Conservation (phyloP, 2,329 filamentous ascomycete genomes). For the Phaeosphaeria sp. region DNA sequence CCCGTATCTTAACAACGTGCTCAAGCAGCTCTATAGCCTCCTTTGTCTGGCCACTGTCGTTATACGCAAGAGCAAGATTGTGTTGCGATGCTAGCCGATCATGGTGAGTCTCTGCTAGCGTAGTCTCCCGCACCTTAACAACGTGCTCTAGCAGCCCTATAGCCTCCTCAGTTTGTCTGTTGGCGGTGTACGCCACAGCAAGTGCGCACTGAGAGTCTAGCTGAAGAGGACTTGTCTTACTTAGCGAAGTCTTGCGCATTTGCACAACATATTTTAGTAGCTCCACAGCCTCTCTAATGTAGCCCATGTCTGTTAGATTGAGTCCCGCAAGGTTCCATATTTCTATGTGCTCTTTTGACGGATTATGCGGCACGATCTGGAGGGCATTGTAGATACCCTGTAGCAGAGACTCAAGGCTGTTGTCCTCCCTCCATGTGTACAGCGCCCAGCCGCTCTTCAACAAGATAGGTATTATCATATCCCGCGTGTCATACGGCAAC, state of each 20-base stretch:
- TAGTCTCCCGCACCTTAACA: slow-evolving; percentile 2
- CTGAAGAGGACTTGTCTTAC: slow-evolving; percentile 7
- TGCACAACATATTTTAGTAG: not conserved
- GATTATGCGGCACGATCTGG: slow-evolving; percentile 6
- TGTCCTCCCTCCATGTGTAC: slow-evolving; percentile 9
- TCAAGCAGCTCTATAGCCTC: slow-evolving; percentile 14
- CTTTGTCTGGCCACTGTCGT: slow-evolving; percentile 5
- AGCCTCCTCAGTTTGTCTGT: slow-evolving; percentile 2
- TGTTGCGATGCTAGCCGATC: slow-evolving; percentile 13
- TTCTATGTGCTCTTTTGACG: slow-evolving; percentile 4
- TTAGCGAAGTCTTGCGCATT: slow-evolving; percentile 4
- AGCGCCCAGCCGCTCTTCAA: slow-evolving; percentile 14
- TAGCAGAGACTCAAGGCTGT: slow-evolving; percentile 7
- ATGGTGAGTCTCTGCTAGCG: slow-evolving; percentile 10
- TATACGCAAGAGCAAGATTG: slow-evolving; percentile 10
- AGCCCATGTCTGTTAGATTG: slow-evolving; percentile 4
- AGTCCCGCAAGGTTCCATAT: slow-evolving; percentile 13
- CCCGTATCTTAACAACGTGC: slow-evolving; percentile 9
- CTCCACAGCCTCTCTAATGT: not conserved
- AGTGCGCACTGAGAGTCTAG: slow-evolving; percentile 16
- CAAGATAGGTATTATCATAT: slow-evolving; percentile 9
- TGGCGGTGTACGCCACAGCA: slow-evolving; percentile 5
- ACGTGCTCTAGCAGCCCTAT: no score
- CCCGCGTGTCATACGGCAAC: slow-evolving; percentile 4
- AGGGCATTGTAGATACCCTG: slow-evolving; percentile 7